Percentiles rank a stretch among this genome's conserved stretches.
Conservation (phyloP, 148 eudicot species). For the Drosera capensis region DNA sequence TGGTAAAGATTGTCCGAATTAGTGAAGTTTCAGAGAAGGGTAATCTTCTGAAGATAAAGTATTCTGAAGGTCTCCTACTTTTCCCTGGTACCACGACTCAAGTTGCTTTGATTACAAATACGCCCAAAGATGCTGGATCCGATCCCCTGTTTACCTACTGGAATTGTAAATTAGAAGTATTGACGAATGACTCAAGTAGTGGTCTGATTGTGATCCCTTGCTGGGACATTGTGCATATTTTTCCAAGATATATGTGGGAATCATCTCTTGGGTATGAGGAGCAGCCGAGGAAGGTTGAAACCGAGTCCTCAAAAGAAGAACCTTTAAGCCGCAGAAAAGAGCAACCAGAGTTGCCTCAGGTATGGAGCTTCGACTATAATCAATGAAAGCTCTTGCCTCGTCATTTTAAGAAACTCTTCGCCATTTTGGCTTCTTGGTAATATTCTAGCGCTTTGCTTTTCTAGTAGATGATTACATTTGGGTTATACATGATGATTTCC, state of each 20-base stretch:
- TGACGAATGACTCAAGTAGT: conserved; percentile 43
- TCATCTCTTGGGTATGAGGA: conserved; percentile 11
- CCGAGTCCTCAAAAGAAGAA: conserved; percentile 10
- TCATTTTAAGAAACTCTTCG: no score
- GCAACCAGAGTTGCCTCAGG: conserved; percentile 28
- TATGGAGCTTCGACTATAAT: conserved; percentile 9
- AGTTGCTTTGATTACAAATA: conserved; percentile 39
- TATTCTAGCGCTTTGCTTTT: background rate
- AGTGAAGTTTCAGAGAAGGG: conserved; percentile 24
- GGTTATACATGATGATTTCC: background rate
- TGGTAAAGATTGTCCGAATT: conserved; percentile 35
- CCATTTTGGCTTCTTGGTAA: no score
- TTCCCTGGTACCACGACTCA: conserved; percentile 51
- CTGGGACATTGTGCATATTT: conserved; percentile 28
- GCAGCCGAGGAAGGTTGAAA: conserved; percentile 13
- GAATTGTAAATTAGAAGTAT: conserved; percentile 36
- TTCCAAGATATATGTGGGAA: conserved; percentile 15
- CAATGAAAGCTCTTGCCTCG: background rate
- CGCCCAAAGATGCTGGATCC: conserved; percentile 8
- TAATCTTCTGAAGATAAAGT: conserved; percentile 35
- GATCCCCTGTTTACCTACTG: no score
- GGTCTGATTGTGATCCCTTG: conserved; percentile 45
- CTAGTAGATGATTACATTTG: background rate
- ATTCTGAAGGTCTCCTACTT: conserved; percentile 49
- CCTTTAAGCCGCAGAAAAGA: conserved; percentile 11